Evolutionary conservation across 1,284 basidiomycete species (phyloP).

Genomic region (Coniferiporia sulphurascens): DNA sequence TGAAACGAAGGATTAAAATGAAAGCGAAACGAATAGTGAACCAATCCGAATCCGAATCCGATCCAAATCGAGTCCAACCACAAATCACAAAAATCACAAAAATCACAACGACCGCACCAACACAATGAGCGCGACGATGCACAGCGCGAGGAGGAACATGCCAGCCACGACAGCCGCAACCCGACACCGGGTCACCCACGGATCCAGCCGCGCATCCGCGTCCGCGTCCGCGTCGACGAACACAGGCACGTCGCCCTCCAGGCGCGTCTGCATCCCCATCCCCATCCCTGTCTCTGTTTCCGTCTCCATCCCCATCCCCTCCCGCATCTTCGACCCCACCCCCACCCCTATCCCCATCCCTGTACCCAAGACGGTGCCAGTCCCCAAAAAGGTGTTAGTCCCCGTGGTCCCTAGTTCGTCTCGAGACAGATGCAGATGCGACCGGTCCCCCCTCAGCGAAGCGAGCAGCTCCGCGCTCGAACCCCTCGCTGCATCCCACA

Average conservation of each 20-base stretch:
- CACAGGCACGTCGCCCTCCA: slow-evolving; percentile 16
- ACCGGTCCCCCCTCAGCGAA: slow-evolving; percentile 5
- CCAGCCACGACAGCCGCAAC: slow-evolving; percentile 41
- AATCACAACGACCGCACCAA: slow-evolving; percentile 19
- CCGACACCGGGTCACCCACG: slow-evolving; percentile 44
- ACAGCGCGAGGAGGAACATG: slow-evolving; percentile 32
- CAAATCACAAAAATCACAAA: no score
- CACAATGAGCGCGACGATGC: slow-evolving; percentile 37
- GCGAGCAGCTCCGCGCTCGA: slow-evolving; percentile 15
- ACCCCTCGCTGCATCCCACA: slow-evolving; percentile 27
- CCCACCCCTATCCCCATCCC: slow-evolving; percentile 10
- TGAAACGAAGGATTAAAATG: no score
- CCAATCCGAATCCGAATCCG: no score
- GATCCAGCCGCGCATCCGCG: slow-evolving; percentile 29
- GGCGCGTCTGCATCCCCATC: slow-evolving; percentile 17
- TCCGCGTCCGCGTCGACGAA: slow-evolving; percentile 20
- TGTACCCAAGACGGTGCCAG: no score
- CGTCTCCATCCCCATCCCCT: slow-evolving; percentile 17
- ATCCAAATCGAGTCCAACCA: no score
- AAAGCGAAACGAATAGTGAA: no score
- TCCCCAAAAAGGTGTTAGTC: no score
- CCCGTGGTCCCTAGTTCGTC: no score
- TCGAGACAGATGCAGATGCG: slow-evolving; percentile 15
- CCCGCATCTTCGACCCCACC: slow-evolving; percentile 21
- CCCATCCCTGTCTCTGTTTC: slow-evolving; percentile 19